These are phyloP conservation scores for Penicillium sp. DNA, from an alignment of 2,329 filamentous ascomycete genomes.

Conservation along the genomic window DNA sequence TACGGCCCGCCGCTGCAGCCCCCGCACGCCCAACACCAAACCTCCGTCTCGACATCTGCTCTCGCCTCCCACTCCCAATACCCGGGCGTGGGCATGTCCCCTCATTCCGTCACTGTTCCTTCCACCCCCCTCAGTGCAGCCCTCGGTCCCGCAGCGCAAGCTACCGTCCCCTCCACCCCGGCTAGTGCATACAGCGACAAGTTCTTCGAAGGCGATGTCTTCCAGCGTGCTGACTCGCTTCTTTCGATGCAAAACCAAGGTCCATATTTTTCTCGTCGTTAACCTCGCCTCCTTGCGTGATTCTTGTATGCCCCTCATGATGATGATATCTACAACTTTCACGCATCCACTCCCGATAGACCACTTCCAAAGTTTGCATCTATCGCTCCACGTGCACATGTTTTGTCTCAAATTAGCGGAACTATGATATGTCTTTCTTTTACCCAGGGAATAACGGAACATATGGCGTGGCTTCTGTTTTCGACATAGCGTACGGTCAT, in stretches of 20 bases:
- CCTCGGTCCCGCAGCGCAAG: conserved; percentile 84
- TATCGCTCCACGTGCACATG: neutral
- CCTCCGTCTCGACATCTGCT: conserved; percentile 29
- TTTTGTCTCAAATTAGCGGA: conserved; percentile 7
- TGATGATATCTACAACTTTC: neutral
- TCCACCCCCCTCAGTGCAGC: conserved; percentile 89
- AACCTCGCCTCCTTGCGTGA: conserved; percentile 5
- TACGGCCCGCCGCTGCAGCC: conserved; percentile 40
- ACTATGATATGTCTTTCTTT: neutral
- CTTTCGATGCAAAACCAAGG: conserved; percentile 46
- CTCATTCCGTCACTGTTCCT: conserved; percentile 63
- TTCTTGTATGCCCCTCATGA: neutral
- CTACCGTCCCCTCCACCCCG: conserved; percentile 71
- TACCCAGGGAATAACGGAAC: neutral
- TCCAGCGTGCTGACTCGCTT: conserved; percentile 50
- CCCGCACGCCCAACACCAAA: conserved; percentile 33
- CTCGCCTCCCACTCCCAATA: conserved; percentile 22
- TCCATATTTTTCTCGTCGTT: conserved; percentile 44
- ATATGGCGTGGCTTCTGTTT: neutral
- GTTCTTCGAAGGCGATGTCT: conserved; percentile 52
- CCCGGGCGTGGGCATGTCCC: conserved; percentile 36
- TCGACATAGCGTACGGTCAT: neutral
- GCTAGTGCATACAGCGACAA: conserved; percentile 51
- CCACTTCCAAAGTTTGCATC: neutral
- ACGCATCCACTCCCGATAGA: neutral